A percentile compares a stretch with the other conserved stretches of the same genome.
These are phyloP conservation scores for Heritiera fomes DNA, from an alignment of 345 rosid species.

Conservation along the genomic window DNA sequence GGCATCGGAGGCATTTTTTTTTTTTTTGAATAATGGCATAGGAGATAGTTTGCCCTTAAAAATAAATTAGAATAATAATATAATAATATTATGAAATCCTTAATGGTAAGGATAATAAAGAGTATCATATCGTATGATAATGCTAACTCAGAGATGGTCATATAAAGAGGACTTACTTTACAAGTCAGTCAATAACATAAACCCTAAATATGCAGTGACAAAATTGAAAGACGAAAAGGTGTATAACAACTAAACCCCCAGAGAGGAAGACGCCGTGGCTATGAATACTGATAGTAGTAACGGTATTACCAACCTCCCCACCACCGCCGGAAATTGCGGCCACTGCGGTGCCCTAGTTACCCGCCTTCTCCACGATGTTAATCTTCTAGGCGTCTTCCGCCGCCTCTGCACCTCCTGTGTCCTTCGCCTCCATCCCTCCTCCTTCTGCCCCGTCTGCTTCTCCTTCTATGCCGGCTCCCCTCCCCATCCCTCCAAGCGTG, in stretches of 20 bases:
- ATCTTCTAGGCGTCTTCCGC: constrained; percentile 48
- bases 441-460: constrained; percentile 77
- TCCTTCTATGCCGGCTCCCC: constrained; percentile 51
- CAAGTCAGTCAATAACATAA: not conserved
- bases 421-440: constrained; percentile 57
- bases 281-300: not conserved
- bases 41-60: too few relatives aligned
- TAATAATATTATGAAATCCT: too few relatives aligned
- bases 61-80: too few relatives aligned
- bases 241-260: not conserved
- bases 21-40: too few relatives aligned
- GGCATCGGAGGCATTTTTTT: too few relatives aligned
- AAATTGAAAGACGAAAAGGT: not conserved
- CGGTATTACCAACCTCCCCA: not conserved
- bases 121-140: too few relatives aligned
- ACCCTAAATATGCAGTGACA: not conserved
- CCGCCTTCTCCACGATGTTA: constrained; percentile 55
- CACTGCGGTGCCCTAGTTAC: constrained; percentile 41
- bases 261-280: not conserved
- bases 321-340: constrained; percentile 37
- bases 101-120: too few relatives aligned
- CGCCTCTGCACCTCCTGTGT: constrained; percentile 78
- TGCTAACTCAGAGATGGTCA: too few relatives aligned
- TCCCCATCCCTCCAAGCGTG: constrained; percentile 51
- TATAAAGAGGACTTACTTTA: too few relatives aligned